Evolutionary conservation across 176 grass and related monocot species (phyloP).

Genomic region (Oropetium thomaeum): DNA sequence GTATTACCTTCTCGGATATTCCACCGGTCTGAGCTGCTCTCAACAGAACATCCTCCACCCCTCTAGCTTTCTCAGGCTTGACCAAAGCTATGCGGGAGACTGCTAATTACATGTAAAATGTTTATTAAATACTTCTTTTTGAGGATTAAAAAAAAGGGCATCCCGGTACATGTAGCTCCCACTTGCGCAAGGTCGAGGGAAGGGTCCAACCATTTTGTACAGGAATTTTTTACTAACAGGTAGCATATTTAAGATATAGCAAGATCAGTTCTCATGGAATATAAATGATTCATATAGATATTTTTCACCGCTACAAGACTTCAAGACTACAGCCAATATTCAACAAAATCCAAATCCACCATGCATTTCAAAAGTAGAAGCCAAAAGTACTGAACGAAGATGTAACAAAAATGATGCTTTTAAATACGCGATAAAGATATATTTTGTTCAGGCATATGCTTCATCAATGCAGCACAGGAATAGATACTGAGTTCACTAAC

Average conservation of each 20-base stretch:
- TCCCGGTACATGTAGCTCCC: too few relatives aligned
- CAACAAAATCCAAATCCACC: background rate
- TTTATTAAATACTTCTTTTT: background rate
- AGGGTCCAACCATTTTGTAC: too few relatives aligned
- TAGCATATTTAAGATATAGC: background rate
- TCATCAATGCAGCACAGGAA: background rate
- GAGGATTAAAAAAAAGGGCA: too few relatives aligned
- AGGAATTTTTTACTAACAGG: background rate
- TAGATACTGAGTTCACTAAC: background rate
- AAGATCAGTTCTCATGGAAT: background rate
- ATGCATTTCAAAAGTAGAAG: background rate
- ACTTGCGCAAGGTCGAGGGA: too few relatives aligned
- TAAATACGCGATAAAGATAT: too few relatives aligned
- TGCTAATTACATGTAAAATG: slow-evolving; percentile 26
- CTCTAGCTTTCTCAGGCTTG: slow-evolving; percentile 97
- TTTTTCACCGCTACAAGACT: background rate
- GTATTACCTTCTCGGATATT: slow-evolving; percentile 84
- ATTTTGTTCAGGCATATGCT: too few relatives aligned
- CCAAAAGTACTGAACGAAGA: background rate
- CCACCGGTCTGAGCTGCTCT: slow-evolving; percentile 86
- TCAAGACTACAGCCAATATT: background rate
- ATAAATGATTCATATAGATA: background rate
- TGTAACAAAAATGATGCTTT: background rate
- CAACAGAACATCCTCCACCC: slow-evolving; percentile 88
- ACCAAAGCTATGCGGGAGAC: slow-evolving; percentile 90